A percentile compares a stretch with the other conserved stretches of the same genome.
Evolutionary conservation across 345 rosid species (phyloP).

Genomic region (Acer negundo): DNA sequence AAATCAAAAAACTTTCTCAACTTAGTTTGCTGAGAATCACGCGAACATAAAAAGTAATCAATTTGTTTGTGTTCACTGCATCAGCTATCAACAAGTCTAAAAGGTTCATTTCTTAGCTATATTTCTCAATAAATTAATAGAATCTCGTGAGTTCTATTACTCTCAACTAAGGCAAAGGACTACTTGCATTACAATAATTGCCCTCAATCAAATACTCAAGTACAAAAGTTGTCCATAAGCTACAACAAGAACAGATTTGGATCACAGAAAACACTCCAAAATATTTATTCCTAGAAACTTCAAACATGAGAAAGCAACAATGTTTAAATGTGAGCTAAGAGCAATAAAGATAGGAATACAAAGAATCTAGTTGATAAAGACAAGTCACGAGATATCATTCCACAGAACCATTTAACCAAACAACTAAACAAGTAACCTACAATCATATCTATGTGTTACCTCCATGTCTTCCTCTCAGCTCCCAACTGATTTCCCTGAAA

Average conservation of each 20-base stretch:
- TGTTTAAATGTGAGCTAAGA: not conserved
- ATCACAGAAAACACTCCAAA: not conserved
- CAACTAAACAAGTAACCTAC: not conserved
- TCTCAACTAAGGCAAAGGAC: not conserved
- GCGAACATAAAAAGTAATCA: conserved; percentile 12
- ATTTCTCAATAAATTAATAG: not conserved
- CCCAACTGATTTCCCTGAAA: not conserved
- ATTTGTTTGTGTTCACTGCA: no score
- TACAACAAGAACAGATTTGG: not conserved
- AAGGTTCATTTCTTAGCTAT: not conserved
- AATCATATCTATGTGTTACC: conserved; percentile 1
- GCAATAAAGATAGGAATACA: not conserved
- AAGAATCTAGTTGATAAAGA: not conserved
- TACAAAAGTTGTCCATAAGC: not conserved
- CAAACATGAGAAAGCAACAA: not conserved
- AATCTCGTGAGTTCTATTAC: conserved; percentile 1
- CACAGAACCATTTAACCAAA: not conserved
- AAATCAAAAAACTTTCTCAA: conserved; percentile 3
- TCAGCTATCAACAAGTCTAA: not conserved
- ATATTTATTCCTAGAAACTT: not conserved
- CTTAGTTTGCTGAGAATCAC: conserved; percentile 17
- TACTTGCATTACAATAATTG: not conserved
- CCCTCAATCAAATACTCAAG: not conserved
- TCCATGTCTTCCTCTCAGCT: not conserved
- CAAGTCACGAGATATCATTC: not conserved